A percentile compares a stretch with the other conserved stretches of the same genome.
These are phyloP conservation scores for Huntiella bhutanensis DNA, from an alignment of 2,329 filamentous ascomycete genomes.

Conservation along the genomic window DNA sequence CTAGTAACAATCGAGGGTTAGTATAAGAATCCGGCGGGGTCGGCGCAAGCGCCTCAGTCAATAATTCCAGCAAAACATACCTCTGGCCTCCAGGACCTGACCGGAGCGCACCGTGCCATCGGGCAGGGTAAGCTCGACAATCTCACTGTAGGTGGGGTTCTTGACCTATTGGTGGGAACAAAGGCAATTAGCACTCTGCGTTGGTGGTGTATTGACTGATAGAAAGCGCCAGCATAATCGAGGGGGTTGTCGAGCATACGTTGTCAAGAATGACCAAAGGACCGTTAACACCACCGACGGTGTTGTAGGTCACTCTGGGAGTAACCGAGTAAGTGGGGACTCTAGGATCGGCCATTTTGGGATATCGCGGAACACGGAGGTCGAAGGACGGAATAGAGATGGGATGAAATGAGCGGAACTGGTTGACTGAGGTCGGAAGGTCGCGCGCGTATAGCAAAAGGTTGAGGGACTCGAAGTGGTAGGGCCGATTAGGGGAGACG, in stretches of 20 bases:
- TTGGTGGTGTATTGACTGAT: no score
- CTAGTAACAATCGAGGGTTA: conserved; percentile 25
- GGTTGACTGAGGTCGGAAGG: no score
- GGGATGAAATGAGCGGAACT: no score
- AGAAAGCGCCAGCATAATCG: no score
- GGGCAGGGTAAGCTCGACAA: conserved; percentile 84
- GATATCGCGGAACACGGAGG: no score
- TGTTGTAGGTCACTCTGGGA: conserved; percentile 76
- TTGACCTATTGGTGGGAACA: conserved; percentile 50
- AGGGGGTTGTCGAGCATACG: conserved; percentile 28
- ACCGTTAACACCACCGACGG: conserved; percentile 92
- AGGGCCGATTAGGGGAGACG: no score
- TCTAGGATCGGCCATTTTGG: conserved; percentile 26
- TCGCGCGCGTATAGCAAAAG: no score
- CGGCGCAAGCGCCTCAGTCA: not conserved
- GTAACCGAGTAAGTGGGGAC: conserved; percentile 40
- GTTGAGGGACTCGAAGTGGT: no score
- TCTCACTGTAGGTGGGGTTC: conserved; percentile 94
- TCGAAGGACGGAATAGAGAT: no score
- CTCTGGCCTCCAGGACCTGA: conserved; percentile 93
- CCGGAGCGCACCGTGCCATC: conserved; percentile 89
- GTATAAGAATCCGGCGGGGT: conserved; percentile 1
- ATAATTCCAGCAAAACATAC: conserved; percentile 28
- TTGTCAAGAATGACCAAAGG: conserved; percentile 95
- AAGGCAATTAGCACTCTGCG: no score